These are phyloP conservation scores for Chlamydomonas asymmetrica DNA, from an alignment of 139 green algal genomes.

Conservation along the genomic window DNA sequence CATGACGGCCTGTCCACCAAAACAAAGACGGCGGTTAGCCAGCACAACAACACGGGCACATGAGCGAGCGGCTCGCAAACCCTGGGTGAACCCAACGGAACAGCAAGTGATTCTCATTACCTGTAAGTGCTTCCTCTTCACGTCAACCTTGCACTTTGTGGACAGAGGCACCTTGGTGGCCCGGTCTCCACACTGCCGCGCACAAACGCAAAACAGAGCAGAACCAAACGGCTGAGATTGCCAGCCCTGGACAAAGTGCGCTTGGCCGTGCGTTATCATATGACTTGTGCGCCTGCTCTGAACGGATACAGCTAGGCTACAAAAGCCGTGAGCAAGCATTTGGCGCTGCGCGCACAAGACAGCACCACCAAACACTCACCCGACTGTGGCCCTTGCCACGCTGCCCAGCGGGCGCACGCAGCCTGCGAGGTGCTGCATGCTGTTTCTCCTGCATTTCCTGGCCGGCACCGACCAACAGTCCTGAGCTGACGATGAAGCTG, in stretches of 20 bases:
- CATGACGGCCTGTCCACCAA: slow-evolving; percentile 4
- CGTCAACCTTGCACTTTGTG: slow-evolving; percentile 32
- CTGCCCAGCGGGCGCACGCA: too few species aligned
- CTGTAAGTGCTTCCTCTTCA: slow-evolving; percentile 25
- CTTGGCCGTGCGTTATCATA: not conserved
- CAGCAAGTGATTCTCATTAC: too few species aligned
- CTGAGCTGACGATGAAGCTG: not conserved
- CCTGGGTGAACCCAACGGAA: too few species aligned
- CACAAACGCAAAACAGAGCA: not conserved
- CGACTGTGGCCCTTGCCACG: too few species aligned
- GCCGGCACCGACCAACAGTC: too few species aligned
- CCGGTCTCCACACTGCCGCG: slow-evolving; percentile 1
- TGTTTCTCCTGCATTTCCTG: too few species aligned
- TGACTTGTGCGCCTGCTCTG: not conserved
- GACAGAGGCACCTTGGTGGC: slow-evolving; percentile 15
- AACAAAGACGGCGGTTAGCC: too few species aligned
- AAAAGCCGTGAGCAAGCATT: not conserved
- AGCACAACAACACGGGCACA: too few species aligned
- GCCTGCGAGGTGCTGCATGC: too few species aligned
- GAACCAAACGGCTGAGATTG: not conserved
- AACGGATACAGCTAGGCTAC: not conserved
- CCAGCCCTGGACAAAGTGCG: not conserved
- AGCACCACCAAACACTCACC: not conserved
- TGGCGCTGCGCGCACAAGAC: not conserved
- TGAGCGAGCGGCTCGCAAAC: too few species aligned